These are phyloP conservation scores for Cryptococcus amylolentus DNA, from an alignment of 1,284 basidiomycete genomes.

Conservation along the genomic window DNA sequence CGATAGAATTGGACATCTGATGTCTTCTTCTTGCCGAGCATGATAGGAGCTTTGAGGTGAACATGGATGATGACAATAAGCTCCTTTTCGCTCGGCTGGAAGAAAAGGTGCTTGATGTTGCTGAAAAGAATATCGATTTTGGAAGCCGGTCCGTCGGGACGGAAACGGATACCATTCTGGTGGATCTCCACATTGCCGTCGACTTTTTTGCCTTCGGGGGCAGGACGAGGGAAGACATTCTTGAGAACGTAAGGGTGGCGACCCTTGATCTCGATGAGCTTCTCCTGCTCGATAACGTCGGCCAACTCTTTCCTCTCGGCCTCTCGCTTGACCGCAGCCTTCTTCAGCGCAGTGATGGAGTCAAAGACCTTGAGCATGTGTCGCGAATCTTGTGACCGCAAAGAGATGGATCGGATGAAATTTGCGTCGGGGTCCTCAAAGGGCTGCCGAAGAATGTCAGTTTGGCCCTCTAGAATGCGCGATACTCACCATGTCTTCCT, in stretches of 20 bases:
- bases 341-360: conserved; percentile 92
- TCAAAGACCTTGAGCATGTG: conserved; percentile 86
- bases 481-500: conserved; percentile 81
- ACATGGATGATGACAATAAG: conserved; percentile 91
- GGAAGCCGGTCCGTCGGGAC: conserved; percentile 69
- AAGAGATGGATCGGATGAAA: conserved; percentile 92
- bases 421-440: conserved; percentile 97
- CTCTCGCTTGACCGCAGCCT: conserved; percentile 93
- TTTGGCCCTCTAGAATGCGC: neutral
- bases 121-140: conserved; percentile 92
- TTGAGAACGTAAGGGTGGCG: conserved; percentile 76
- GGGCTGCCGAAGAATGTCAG: conserved; percentile 56
- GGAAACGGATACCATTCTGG: conserved; percentile 92
- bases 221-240: conserved; percentile 91
- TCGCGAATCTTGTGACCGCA: conserved; percentile 82
- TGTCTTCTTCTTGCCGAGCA: conserved; percentile 98
- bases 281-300: conserved; percentile 93
- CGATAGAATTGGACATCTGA: conserved; percentile 98
- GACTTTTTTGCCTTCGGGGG: conserved; percentile 52
- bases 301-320: conserved; percentile 98
- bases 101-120: conserved; percentile 98
- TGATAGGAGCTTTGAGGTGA: conserved; percentile 92
- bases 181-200: conserved; percentile 98
- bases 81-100: conserved; percentile 98
- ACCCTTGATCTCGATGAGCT: conserved; percentile 79